Percentiles rank a stretch among this genome's conserved stretches.
These are phyloP conservation scores for Leptographium procerum DNA, from an alignment of 2,329 filamentous ascomycete species.

Conservation along the genomic window DNA sequence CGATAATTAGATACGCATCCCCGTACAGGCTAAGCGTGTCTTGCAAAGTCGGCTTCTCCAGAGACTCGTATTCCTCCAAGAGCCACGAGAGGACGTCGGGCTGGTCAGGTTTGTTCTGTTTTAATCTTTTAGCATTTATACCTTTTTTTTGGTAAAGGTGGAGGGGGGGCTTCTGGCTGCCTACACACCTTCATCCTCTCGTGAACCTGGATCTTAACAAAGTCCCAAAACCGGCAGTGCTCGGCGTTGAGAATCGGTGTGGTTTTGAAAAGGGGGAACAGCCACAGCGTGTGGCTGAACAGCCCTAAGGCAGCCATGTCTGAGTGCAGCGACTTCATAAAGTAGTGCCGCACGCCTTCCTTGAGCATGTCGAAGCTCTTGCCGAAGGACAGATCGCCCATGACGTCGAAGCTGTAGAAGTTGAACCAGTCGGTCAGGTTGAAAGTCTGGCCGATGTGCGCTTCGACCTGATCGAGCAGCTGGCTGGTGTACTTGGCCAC, in stretches of 20 bases:
- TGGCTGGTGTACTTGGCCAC: constrained; percentile 12
- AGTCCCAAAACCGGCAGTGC: constrained; percentile 10
- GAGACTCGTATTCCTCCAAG: constrained; percentile 2
- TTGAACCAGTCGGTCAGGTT: constrained; percentile 19
- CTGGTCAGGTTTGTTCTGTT: background rate
- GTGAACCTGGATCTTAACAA: constrained; percentile 8
- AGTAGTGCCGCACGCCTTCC: constrained; percentile 10
- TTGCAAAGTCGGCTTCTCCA: background rate
- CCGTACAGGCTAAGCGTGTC: constrained; percentile 1
- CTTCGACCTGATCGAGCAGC: constrained; percentile 12
- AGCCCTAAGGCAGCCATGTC: constrained; percentile 13
- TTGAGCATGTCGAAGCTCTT: constrained; percentile 20
- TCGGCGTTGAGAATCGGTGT: constrained; percentile 9
- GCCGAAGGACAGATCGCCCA: constrained; percentile 22
- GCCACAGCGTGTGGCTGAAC: constrained; percentile 13
- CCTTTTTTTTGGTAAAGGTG: no score
- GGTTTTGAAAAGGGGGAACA: constrained; percentile 11
- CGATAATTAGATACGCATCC: constrained; percentile 7
- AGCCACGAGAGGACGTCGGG: constrained; percentile 9
- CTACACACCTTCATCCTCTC: constrained; percentile 1
- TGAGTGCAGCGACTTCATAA: constrained; percentile 9
- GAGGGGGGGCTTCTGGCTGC: no score
- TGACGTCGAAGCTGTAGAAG: constrained; percentile 21
- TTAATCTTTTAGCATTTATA: no score
- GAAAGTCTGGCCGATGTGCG: constrained; percentile 7